Base-by-base conservation (phyloP, 208 protist species). In the Zelonia costaricensis region DNA sequence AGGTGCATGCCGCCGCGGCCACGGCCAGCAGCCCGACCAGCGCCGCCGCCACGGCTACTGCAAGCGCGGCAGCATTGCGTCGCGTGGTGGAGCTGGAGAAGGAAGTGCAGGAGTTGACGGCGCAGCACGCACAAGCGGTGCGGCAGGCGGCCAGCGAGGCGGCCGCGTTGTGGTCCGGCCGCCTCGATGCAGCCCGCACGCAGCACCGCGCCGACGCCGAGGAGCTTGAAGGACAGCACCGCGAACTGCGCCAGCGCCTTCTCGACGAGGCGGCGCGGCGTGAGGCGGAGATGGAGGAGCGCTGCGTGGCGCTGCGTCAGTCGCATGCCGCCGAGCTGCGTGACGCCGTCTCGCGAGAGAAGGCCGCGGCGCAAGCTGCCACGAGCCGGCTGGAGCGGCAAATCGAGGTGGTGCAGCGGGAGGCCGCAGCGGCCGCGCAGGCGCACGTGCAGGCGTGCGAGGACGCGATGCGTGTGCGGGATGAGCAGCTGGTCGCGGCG, bases 241-340 rank as follows among this genome's bases (percentile, higher is more conserved):
- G 66, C 20, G 28, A 18, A 1, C 60, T 74, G 44, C 69, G 66
- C 15, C 35, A 57, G 16, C 5, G 49, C 0, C 56, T 74, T 5
- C 47, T 74, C 35, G 57, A 59, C 4, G 61, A 70, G 36, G 67
- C 75, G 31, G 38, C 60, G 13, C 16, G 66, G 35, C 69, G 65
- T 1, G 58, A 70, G 51, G 48, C 60, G 2, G 74, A 48, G 10
- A 40, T 74, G 48, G 74, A 74, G 51, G 40, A 39, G 15, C 71
- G 51, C 3, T 31, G 18, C 33, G 27, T 30, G 7, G 58, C 51
- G 45, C 71, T 47, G 78, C 69, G 58, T 27, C 44, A 51, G 23
- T 45, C 71, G 13, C 69, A 82, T 36, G 46, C 60, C 20, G 44
- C 44, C 4, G 74, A 78, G 46, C 46, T 72, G 4, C 53, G 73